phyloP scores from a whole-genome alignment of 2,329 filamentous ascomycete species.

The Raffaelea deltoideospora region DNA sequence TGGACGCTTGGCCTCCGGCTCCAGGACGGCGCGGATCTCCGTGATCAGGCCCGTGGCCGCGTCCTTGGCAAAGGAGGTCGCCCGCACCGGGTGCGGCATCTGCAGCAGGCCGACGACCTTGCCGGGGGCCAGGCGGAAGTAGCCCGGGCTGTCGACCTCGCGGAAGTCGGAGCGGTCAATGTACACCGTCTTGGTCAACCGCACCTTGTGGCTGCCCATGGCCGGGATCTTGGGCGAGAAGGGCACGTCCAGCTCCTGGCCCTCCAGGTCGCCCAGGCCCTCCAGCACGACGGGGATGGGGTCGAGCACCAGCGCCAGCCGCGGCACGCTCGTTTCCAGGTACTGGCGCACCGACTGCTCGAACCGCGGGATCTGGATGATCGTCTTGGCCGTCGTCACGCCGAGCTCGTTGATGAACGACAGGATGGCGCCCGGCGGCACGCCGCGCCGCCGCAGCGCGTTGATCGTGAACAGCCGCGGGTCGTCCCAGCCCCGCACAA shows the following conservation, averaged over 20 bases:
- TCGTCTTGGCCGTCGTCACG: constrained; percentile 66
- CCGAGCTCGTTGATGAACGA: constrained; percentile 85
- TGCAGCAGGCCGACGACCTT: constrained; percentile 59
- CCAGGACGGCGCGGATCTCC: constrained; percentile 50
- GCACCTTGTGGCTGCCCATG: constrained; percentile 44
- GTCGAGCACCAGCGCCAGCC: constrained; percentile 79
- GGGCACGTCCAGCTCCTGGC: constrained; percentile 47
- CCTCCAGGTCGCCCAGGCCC: constrained; percentile 54
- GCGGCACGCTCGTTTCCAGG: constrained; percentile 74
- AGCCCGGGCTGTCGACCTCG: constrained; percentile 55
- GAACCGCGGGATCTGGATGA: constrained; percentile 70
- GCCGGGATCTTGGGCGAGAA: constrained; percentile 70
- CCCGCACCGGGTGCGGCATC: constrained; percentile 53
- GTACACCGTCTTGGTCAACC: constrained; percentile 64
- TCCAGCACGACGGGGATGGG: constrained; percentile 73
- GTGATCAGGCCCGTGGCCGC: constrained; percentile 31
- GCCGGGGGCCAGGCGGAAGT: constrained; percentile 63
- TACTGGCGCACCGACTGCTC: constrained; percentile 76
- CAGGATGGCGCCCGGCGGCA: constrained; percentile 77
- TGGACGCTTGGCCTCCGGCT: constrained; percentile 55
- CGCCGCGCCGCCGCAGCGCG: constrained; percentile 65
- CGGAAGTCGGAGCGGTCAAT: constrained; percentile 73
- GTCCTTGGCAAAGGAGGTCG: constrained; percentile 53
- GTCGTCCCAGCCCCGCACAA: constrained; percentile 81
- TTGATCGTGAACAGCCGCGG: constrained; percentile 81